Evolutionary conservation across 371 early-diverging fungal genomes (phyloP).

Genomic region (Syncephalastrum sp.): DNA sequence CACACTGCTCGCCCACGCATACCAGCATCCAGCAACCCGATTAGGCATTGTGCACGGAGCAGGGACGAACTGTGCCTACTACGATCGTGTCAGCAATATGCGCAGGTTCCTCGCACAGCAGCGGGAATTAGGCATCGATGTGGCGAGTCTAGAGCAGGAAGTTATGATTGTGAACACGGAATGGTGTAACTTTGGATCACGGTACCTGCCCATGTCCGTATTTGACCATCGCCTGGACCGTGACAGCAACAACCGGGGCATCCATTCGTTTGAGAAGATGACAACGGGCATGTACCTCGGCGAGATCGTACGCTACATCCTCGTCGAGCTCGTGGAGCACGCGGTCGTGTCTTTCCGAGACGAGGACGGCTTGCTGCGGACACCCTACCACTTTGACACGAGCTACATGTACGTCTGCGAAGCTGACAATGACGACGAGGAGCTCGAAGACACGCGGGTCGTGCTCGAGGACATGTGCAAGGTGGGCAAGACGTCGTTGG

Average conservation of each 20-base stretch:
- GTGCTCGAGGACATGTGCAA: slow-evolving; percentile 48
- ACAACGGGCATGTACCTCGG: slow-evolving; percentile 92
- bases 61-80: slow-evolving; percentile 94
- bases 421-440: slow-evolving; percentile 29
- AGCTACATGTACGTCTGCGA: slow-evolving; percentile 71
- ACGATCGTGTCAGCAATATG: slow-evolving; percentile 41
- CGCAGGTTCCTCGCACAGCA: slow-evolving; percentile 18
- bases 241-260: slow-evolving; percentile 68
- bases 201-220: slow-evolving; percentile 73
- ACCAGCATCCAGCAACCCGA: slow-evolving; percentile 81
- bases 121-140: slow-evolving; percentile 14
- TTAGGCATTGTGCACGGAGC: slow-evolving; percentile 92
- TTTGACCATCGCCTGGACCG: slow-evolving; percentile 81
- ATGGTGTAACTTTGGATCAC: slow-evolving; percentile 75
- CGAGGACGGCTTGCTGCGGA: slow-evolving; percentile 34
- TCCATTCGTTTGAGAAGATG: slow-evolving; percentile 91
- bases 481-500: slow-evolving; percentile 30
- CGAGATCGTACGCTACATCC: slow-evolving; percentile 79
- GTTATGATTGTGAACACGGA: slow-evolving; percentile 92
- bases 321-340: slow-evolving; percentile 71
- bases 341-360: slow-evolving; percentile 46
- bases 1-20: slow-evolving; percentile 87
- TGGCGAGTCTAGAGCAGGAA: slow-evolving; percentile 33
- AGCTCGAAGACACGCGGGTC: slow-evolving; percentile 40
- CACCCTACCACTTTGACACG: slow-evolving; percentile 77